Conservation (phyloP, 116 monocot species). For the Phalaenopsis hybrid region DNA sequence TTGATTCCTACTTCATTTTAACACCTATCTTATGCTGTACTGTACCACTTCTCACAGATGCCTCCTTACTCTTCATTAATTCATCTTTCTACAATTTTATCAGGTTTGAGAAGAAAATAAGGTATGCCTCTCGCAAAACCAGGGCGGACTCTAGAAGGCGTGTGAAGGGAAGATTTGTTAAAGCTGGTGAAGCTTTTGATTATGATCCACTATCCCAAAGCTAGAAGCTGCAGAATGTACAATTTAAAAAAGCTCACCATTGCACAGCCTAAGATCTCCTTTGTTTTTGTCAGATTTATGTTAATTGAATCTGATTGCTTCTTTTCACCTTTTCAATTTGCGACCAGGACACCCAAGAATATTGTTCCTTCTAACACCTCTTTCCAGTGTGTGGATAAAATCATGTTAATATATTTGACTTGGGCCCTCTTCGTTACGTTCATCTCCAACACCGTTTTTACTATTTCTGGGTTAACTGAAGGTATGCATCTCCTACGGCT, state of each 20-base stretch:
- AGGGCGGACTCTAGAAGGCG: slow-evolving; percentile 48
- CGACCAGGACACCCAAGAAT: neutral
- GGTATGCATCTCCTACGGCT: neutral
- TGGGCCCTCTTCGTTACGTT: neutral
- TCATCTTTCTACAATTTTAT: neutral
- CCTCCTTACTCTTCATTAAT: neutral
- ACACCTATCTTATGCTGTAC: too few relatives aligned
- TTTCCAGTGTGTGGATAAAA: too few relatives aligned
- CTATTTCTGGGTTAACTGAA: neutral
- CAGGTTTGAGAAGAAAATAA: slow-evolving; percentile 61
- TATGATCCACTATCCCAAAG: slow-evolving; percentile 46
- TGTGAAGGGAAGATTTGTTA: slow-evolving; percentile 53
- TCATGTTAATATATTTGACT: too few relatives aligned
- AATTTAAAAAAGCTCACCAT: neutral
- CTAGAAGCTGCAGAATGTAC: slow-evolving; percentile 17
- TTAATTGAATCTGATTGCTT: slow-evolving; percentile 1
- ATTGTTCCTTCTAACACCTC: neutral
- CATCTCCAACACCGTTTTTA: neutral
- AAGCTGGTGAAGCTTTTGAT: slow-evolving; percentile 54
- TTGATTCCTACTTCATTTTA: too few relatives aligned
- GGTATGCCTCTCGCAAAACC: slow-evolving; percentile 53
- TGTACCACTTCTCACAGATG: too few relatives aligned
- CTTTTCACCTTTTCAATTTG: neutral
- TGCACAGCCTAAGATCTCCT: slow-evolving; percentile 9
- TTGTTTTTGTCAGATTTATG: neutral